Base-by-base conservation (phyloP, 2,329 filamentous ascomycete genomes). In the Cercospora canescens region DNA sequence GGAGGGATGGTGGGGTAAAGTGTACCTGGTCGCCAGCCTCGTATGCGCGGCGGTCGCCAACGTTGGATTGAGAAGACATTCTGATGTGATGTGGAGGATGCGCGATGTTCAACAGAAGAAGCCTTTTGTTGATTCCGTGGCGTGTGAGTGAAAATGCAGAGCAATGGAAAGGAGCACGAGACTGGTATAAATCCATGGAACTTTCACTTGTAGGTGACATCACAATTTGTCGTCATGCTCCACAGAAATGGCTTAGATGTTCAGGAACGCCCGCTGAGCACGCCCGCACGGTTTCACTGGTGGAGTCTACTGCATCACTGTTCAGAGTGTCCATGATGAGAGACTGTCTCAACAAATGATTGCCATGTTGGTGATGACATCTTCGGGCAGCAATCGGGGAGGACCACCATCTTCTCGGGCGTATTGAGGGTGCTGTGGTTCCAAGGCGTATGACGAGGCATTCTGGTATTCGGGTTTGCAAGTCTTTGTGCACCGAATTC, bases 21-120 rank as follows among this genome's bases (percentile, higher is more conserved):
- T 69, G 18, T 72, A 79, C 78, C 79, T 95, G 91, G 80, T 95
- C 91, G 65, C 88, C 89, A 64, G 85, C 89, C 81, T 94, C 90
- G 81, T 95, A 94, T 77, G 92, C 81, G 67, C 80, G 77, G 69
- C 80, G 74, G 77, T 82, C 84, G 72, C 91, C 92, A 76, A 94
- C 90, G 76, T 83, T 90, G 65, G 90, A 91, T 63, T 54, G 28
- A 54, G 62, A 58, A 73, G 81, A 82, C 83, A 86, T 84, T 72
- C 63, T 83, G 69, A 50, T 41, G 50, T 60, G 45, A 35, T 35
- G 34, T 60, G 14, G 57, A 41, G 26, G 5, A 26, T 28, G 12
- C 37, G 41, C 5, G 62, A 8, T 18, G 9, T 24, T 30, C 54
- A 12, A 41, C 34, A 41, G n/a, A n/a, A 12, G 21, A 52, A 52